phyloP scores from a whole-genome alignment of 2,329 filamentous ascomycete species.

The Cryoendolithus antarcticus region DNA sequence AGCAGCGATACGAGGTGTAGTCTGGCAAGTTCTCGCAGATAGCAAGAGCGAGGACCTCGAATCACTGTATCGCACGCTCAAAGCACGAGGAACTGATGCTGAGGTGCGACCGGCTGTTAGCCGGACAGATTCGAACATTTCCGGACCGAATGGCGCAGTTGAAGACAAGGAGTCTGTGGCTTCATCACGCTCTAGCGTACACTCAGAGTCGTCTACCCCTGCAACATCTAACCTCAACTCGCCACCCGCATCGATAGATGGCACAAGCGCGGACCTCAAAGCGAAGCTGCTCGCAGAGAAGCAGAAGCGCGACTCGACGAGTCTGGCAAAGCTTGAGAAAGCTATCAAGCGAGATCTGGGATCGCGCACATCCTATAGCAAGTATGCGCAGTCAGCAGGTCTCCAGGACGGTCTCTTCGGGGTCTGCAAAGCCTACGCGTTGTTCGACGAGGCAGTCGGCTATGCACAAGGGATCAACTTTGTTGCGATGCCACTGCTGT shows the following conservation, averaged over 20 bases:
- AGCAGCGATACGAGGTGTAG: constrained; percentile 88
- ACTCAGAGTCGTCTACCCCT: constrained; percentile 60
- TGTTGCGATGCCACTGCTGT: constrained; percentile 86
- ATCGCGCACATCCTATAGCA: constrained; percentile 87
- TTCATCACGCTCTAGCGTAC: constrained; percentile 76
- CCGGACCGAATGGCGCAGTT: constrained; percentile 34
- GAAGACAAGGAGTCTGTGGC: constrained; percentile 55
- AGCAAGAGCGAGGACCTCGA: constrained; percentile 91
- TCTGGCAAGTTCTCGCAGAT: constrained; percentile 94
- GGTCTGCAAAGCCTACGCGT: constrained; percentile 91
- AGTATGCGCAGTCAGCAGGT: constrained; percentile 81
- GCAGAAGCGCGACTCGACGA: constrained; percentile 62
- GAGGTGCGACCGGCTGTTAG: constrained; percentile 30
- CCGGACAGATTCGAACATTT: constrained; percentile 19
- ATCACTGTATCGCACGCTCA: constrained; percentile 69
- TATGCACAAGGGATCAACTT: constrained; percentile 99
- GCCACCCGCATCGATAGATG: constrained; percentile 18
- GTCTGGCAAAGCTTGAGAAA: constrained; percentile 77
- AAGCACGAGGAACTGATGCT: constrained; percentile 68
- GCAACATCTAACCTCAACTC: constrained; percentile 35
- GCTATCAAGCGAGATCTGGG: constrained; percentile 82
- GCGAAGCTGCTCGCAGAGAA: constrained; percentile 55
- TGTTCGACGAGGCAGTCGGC: constrained; percentile 87
- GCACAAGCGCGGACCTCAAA: constrained; percentile 42
- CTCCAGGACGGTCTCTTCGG: constrained; percentile 90